Conservation (phyloP, 139 green algal species). For the Volvox reticuliferus region DNA sequence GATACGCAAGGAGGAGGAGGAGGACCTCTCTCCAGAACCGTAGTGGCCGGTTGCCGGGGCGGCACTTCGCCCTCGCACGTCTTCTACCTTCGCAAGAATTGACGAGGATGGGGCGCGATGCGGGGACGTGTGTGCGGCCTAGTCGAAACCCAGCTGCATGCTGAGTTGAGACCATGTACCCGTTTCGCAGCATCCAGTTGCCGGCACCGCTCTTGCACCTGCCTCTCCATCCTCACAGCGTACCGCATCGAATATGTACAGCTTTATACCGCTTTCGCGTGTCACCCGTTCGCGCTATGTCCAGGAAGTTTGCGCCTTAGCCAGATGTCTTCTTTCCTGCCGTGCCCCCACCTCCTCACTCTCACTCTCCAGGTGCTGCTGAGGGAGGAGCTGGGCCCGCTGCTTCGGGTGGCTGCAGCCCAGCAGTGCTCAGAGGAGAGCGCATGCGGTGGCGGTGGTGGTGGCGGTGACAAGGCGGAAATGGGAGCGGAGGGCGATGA, state of each 20-base stretch:
- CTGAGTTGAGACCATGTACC: too few species aligned
- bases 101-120: too few species aligned
- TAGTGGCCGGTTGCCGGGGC: too few species aligned
- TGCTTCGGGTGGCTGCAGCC: neutral
- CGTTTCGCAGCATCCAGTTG: neutral
- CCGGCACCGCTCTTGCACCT: neutral
- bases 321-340: neutral
- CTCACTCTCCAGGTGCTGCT: constrained; percentile 15
- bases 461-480: neutral
- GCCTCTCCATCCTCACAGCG: neutral
- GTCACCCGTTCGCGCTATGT: neutral
- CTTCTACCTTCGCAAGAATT: too few species aligned
- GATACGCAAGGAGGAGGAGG: too few species aligned
- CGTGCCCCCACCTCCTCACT: neutral
- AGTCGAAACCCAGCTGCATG: too few species aligned
- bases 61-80: too few species aligned
- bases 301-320: neutral
- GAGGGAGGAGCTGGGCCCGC: neutral
- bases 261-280: neutral
- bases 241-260: neutral
- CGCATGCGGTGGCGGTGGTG: neutral
- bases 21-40: too few species aligned
- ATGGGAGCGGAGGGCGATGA: neutral
- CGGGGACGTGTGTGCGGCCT: too few species aligned
- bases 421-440: neutral